These are phyloP conservation scores for Jimgerdemannia flammicorona DNA, from an alignment of 192 early-diverging fungal species.

Conservation along the genomic window DNA sequence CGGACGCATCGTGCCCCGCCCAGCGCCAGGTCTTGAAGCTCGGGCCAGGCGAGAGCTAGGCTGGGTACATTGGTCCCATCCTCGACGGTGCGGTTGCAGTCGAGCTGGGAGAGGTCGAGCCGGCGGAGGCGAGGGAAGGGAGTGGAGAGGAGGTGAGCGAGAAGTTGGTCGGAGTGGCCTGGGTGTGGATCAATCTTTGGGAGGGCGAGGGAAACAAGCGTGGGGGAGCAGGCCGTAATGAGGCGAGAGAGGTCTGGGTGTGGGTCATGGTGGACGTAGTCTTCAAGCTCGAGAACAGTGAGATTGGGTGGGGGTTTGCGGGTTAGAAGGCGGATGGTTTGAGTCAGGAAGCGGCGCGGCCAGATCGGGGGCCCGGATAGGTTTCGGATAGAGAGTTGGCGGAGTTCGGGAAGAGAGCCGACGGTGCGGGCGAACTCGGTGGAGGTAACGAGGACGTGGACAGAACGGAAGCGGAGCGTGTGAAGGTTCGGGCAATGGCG, in stretches of 20 bases:
- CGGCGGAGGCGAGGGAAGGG: not conserved
- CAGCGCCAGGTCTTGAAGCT: not conserved
- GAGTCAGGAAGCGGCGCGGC: no score
- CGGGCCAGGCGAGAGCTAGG: not conserved
- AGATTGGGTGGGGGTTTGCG: not conserved
- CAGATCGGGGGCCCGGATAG: not conserved
- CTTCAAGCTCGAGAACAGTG: not conserved
- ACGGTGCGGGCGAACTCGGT: not conserved
- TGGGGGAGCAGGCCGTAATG: not conserved
- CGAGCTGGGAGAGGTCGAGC: not conserved
- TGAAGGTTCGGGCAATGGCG: not conserved
- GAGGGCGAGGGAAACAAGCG: not conserved
- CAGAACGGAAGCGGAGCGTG: not conserved
- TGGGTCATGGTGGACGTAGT: not conserved
- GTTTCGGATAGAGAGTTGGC: not conserved
- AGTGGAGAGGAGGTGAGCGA: not conserved
- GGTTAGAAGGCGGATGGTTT: not conserved
- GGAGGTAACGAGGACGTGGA: not conserved
- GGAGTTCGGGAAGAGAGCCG: not conserved
- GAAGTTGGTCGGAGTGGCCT: not conserved
- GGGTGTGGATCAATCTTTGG: not conserved
- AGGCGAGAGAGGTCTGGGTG: not conserved
- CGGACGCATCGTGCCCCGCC: not conserved
- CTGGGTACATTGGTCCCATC: not conserved
- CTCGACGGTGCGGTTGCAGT: not conserved